phyloP scores from a whole-genome alignment of 805 yeast species.

The Hanseniaspora guilliermondii region DNA sequence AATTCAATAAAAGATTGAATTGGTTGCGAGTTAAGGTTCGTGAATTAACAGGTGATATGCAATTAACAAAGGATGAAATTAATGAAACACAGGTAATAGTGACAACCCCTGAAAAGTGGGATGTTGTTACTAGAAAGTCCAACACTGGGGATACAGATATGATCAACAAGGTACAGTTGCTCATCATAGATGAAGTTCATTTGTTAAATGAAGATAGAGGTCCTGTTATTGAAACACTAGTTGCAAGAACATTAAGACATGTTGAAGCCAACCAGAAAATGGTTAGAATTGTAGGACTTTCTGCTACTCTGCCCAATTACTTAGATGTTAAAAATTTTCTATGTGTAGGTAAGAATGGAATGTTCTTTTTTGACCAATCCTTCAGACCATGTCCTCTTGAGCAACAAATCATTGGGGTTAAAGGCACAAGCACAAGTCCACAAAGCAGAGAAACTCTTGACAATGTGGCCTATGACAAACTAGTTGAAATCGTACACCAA shows the following conservation, averaged over 20 bases:
- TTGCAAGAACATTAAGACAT: constrained; percentile 86
- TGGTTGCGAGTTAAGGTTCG: constrained; percentile 82
- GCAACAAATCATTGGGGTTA: constrained; percentile 76
- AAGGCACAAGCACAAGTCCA: constrained; percentile 70
- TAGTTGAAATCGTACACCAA: constrained; percentile 47
- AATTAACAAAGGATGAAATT: constrained; percentile 68
- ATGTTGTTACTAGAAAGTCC: constrained; percentile 88
- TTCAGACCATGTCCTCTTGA: constrained; percentile 89
- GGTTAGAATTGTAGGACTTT: constrained; percentile 86
- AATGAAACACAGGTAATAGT: constrained; percentile 74
- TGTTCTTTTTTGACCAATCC: constrained; percentile 87
- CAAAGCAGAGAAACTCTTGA: constrained; percentile 63
- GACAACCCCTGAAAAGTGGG: constrained; percentile 96
- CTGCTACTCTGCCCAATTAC: constrained; percentile 87
- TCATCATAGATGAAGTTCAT: constrained; percentile 94
- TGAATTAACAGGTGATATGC: constrained; percentile 94
- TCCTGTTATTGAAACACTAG: constrained; percentile 88
- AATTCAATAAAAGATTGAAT: constrained; percentile 58
- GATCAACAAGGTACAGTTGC: constrained; percentile 67
- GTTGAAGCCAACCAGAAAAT: constrained; percentile 88
- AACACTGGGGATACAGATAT: constrained; percentile 70
- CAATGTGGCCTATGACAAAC: constrained; percentile 59
- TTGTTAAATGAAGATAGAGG: constrained; percentile 95
- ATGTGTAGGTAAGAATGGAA: constrained; percentile 83
- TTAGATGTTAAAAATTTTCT: constrained; percentile 89